phyloP scores from a whole-genome alignment of 371 early-diverging fungal genomes.

The Mucor irregularis region DNA sequence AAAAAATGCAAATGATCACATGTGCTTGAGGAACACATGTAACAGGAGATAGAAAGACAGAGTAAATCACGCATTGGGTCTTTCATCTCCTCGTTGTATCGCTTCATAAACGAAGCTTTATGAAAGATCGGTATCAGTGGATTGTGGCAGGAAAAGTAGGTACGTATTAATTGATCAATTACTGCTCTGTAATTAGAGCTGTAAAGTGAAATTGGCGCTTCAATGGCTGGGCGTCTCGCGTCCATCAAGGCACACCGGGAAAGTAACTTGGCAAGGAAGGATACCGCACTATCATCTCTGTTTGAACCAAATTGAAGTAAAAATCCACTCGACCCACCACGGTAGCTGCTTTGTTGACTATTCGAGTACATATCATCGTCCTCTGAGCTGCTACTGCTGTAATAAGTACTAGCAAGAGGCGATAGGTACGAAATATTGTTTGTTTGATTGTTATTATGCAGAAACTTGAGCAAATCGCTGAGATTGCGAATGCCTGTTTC shows the following conservation, averaged over 20 bases:
- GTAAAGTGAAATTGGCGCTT: background rate
- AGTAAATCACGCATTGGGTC: conserved; percentile 3
- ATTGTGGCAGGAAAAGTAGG: conserved; percentile 17
- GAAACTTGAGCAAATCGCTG: conserved; percentile 7
- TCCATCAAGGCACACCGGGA: background rate
- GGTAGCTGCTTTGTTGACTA: too few species aligned
- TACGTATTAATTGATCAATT: background rate
- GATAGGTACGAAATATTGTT: background rate
- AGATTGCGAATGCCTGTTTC: conserved; percentile 22
- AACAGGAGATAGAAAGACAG: conserved; percentile 5
- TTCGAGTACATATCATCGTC: background rate
- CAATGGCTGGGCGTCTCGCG: background rate
- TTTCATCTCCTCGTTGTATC: background rate
- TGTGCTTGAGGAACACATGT: conserved; percentile 4
- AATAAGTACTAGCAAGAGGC: background rate
- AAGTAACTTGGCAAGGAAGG: background rate
- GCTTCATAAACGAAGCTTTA: conserved; percentile 5
- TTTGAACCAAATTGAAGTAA: background rate
- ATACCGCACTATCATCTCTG: background rate
- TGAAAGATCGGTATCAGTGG: conserved; percentile 1
- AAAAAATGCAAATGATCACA: conserved; percentile 6
- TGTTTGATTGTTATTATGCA: too few species aligned
- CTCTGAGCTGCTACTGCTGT: background rate
- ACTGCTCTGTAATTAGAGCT: background rate
- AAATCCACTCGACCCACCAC: background rate